Evolutionary conservation across 345 rosid species (phyloP).

Genomic region (Pseudoturritis turrita): DNA sequence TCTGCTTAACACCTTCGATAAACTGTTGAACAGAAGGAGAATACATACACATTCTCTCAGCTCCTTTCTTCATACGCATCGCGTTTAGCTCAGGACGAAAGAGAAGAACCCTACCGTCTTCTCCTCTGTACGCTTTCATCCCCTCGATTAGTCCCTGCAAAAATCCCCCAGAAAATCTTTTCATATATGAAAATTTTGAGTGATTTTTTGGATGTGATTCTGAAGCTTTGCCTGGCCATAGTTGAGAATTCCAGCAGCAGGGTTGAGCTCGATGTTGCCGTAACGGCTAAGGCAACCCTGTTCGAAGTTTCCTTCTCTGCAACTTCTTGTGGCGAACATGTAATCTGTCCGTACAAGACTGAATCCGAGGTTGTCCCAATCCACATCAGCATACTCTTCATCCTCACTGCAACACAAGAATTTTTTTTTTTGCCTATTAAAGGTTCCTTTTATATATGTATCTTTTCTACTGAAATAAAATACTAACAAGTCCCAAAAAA

Average conservation of each 20-base stretch:
- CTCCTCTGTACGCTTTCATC: constrained; percentile 69
- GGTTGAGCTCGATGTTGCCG: constrained; percentile 62
- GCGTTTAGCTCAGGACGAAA: constrained; percentile 85
- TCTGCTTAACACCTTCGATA: constrained; percentile 64
- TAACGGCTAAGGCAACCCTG: constrained; percentile 49
- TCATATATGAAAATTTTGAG: neutral
- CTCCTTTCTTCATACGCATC: constrained; percentile 57
- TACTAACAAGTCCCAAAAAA: too few species aligned
- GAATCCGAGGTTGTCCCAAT: constrained; percentile 86
- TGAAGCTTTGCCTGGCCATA: constrained; percentile 78
- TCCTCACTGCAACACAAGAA: constrained; percentile 31
- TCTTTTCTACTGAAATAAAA: too few species aligned
- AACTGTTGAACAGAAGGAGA: constrained; percentile 73
- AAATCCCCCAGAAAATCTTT: neutral
- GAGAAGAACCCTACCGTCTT: constrained; percentile 57
- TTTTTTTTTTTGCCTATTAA: neutral
- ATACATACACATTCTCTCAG: constrained; percentile 88
- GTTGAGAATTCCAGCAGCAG: constrained; percentile 77
- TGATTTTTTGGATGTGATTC: neutral
- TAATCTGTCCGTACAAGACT: constrained; percentile 53
- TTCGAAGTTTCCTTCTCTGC: constrained; percentile 39
- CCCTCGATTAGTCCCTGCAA: constrained; percentile 80
- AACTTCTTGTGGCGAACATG: constrained; percentile 60
- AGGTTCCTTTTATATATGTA: neutral
- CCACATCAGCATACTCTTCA: constrained; percentile 62